Conservation (phyloP, 1,139 yeast genomes). For the Arxiozyma bovina region DNA sequence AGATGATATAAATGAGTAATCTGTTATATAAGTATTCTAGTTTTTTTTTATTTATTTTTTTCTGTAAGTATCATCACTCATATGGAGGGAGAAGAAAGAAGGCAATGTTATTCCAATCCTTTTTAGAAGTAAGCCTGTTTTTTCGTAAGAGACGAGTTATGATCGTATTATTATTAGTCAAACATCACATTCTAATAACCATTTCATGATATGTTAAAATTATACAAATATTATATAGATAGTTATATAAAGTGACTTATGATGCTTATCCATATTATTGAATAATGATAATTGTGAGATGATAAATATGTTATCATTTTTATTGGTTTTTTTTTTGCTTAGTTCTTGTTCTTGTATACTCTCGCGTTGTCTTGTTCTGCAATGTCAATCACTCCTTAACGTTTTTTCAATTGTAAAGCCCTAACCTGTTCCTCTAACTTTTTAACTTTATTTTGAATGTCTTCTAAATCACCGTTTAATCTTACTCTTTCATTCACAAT, state of each 20-base stretch:
- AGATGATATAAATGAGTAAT: not conserved
- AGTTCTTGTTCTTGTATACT: not conserved
- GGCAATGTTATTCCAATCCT: too few relatives aligned
- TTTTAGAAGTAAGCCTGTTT: not conserved
- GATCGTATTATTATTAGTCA: not conserved
- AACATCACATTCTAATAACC: not conserved
- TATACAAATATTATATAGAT: not conserved
- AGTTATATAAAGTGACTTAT: not conserved
- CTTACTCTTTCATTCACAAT: conserved; percentile 91
- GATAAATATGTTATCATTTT: not conserved
- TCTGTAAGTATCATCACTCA: too few relatives aligned
- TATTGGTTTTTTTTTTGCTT: too few relatives aligned
- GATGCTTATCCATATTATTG: not conserved
- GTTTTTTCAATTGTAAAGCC: conserved; percentile 49
- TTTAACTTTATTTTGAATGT: conserved; percentile 67
- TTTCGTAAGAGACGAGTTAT: too few relatives aligned
- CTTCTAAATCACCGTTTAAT: conserved; percentile 87
- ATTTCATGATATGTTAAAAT: not conserved
- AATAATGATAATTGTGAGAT: not conserved
- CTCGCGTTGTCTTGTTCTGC: too few relatives aligned
- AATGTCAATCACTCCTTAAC: conserved; percentile 12
- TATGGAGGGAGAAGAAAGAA: too few relatives aligned
- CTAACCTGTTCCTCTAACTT: conserved; percentile 66
- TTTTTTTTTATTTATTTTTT: too few relatives aligned
- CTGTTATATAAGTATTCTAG: not conserved